Evolutionary conservation across 179 eudicot genomes (phyloP).

Genomic region (Vitellaria paradoxa): DNA sequence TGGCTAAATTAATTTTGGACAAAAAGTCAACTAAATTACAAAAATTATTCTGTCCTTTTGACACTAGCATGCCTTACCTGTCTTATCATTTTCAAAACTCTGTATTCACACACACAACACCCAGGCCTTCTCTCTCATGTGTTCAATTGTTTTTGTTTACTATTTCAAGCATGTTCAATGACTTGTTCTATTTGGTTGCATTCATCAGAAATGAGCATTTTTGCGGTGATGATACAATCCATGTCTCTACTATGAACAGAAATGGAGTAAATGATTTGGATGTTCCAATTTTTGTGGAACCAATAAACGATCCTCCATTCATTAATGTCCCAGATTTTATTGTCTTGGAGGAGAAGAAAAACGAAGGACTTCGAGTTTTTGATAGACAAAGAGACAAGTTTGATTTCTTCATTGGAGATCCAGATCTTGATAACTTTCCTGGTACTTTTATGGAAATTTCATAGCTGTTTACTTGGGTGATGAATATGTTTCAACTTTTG

Average conservation of each 20-base stretch:
- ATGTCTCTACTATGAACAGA: conserved; percentile 51
- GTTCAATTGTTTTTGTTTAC: background rate
- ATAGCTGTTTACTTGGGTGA: background rate
- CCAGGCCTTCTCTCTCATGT: background rate
- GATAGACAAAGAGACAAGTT: conserved; percentile 39
- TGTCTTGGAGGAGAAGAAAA: conserved; percentile 43
- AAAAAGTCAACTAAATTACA: background rate
- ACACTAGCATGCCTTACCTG: background rate
- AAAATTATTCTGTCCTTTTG: background rate
- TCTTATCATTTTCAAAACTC: conserved; percentile 2
- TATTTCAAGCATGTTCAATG: background rate
- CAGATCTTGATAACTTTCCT: conserved; percentile 63
- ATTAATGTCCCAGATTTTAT: conserved; percentile 59
- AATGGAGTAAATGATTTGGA: conserved; percentile 60
- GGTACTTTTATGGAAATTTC: conserved; percentile 39
- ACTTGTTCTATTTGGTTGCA: conserved; percentile 12
- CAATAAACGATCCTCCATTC: conserved; percentile 85
- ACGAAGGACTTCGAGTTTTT: conserved; percentile 49
- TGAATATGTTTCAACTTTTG: background rate
- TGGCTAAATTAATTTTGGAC: background rate
- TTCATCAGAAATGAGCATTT: conserved; percentile 70
- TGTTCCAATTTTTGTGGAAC: conserved; percentile 65
- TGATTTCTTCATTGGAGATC: conserved; percentile 68
- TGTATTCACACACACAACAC: background rate
- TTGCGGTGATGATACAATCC: conserved; percentile 62